Evolutionary conservation across 768 basidiomycete species (phyloP).

Genomic region (Leccinum boreale): DNA sequence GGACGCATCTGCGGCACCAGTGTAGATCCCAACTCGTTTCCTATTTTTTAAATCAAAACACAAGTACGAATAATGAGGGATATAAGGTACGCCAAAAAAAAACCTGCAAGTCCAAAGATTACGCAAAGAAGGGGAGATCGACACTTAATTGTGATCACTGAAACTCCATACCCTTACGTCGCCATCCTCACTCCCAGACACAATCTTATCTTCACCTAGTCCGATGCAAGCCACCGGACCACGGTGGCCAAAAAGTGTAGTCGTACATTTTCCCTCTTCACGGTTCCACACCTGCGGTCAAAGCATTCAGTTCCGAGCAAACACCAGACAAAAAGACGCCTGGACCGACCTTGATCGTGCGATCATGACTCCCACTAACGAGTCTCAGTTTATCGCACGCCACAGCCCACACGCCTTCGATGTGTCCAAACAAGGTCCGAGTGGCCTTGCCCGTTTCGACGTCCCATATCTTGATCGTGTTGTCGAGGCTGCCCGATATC

Average conservation of each 20-base stretch:
- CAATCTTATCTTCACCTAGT: slow-evolving; percentile 91
- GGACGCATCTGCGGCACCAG: not conserved
- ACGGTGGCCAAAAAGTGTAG: slow-evolving; percentile 90
- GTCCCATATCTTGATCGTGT: slow-evolving; percentile 96
- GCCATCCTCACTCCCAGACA: slow-evolving; percentile 94
- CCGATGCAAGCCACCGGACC: slow-evolving; percentile 91
- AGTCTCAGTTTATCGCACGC: slow-evolving; percentile 89
- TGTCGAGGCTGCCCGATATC: slow-evolving; percentile 88
- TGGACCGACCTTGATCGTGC: slow-evolving; percentile 85
- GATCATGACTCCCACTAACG: slow-evolving; percentile 91
- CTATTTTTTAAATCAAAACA: not conserved
- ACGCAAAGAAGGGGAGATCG: not conserved
- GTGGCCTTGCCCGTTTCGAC: slow-evolving; percentile 77
- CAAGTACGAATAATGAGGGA: slow-evolving; percentile 1
- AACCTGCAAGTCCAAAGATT: not conserved
- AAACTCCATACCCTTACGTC: slow-evolving; percentile 85
- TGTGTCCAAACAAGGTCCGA: slow-evolving; percentile 91
- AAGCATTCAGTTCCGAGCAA: not conserved
- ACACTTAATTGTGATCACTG: slow-evolving; percentile 29
- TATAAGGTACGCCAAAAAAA: slow-evolving; percentile 3
- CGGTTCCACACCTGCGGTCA: slow-evolving; percentile 80
- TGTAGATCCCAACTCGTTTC: too few species aligned
- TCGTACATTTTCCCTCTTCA: slow-evolving; percentile 81
- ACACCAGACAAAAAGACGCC: slow-evolving; percentile 3
- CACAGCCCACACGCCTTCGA: slow-evolving; percentile 97